Conservation (phyloP, 106 monocot species). For the Vanilla planifolia region DNA sequence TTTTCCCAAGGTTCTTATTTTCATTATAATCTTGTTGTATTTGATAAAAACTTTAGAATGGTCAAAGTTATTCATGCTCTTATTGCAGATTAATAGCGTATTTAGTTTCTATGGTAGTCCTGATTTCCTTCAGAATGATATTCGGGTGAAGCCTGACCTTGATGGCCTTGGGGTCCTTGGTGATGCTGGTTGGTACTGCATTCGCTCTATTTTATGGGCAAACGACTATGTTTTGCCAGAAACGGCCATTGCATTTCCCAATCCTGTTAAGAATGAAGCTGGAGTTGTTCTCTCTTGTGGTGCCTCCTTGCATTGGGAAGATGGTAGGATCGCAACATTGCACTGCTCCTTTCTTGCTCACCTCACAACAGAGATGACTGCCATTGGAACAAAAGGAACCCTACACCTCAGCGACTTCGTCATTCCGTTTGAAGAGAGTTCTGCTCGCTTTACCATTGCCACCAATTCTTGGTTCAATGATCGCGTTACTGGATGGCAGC, state of each 20-base stretch:
- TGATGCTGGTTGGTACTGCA: constrained; percentile 82
- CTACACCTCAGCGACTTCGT: constrained; percentile 44
- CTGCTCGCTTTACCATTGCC: constrained; percentile 30
- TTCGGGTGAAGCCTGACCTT: constrained; percentile 74
- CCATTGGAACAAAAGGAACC: constrained; percentile 48
- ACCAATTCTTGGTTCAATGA: constrained; percentile 38
- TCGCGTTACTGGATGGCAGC: constrained; percentile 40
- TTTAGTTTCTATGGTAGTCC: constrained; percentile 29
- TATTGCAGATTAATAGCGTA: constrained; percentile 40
- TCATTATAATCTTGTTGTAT: too few species aligned
- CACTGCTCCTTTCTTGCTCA: constrained; percentile 66
- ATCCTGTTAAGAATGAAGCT: constrained; percentile 30
- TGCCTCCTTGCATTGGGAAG: constrained; percentile 44
- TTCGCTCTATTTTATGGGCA: constrained; percentile 61
- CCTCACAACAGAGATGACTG: constrained; percentile 39
- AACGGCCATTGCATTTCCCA: constrained; percentile 37
- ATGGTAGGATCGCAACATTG: constrained; percentile 55
- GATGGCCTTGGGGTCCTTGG: constrained; percentile 74
- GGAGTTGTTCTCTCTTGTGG: constrained; percentile 61
- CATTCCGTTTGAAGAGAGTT: constrained; percentile 57
- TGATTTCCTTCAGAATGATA: constrained; percentile 63
- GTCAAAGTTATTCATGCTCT: too few species aligned
- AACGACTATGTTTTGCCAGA: constrained; percentile 44
- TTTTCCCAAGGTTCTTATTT: too few species aligned
- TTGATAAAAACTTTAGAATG: too few species aligned